phyloP scores from a whole-genome alignment of 208 protist genomes.

The Acanthamoeba lenticulata region DNA sequence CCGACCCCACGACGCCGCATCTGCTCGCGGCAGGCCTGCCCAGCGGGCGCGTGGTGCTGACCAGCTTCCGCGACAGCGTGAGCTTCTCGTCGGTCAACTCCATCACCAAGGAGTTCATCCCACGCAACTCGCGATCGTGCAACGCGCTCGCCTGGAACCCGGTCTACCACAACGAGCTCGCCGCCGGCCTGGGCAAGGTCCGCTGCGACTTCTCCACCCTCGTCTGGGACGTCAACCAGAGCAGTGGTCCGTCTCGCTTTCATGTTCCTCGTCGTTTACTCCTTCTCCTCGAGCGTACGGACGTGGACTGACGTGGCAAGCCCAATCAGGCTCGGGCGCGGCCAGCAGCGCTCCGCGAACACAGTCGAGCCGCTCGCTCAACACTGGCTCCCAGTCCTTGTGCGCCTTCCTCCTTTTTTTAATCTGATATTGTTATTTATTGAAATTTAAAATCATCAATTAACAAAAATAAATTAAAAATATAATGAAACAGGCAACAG shows the following conservation, averaged over 20 bases:
- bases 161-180: conserved; percentile 71
- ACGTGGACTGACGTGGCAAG: no score
- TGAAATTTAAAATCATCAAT: no score
- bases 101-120: conserved; percentile 76
- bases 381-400: background rate
- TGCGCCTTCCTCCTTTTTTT: background rate
- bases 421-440: no score
- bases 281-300: background rate
- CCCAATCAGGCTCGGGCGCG: background rate
- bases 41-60: conserved; percentile 70
- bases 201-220: conserved; percentile 75
- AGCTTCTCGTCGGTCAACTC: conserved; percentile 74
- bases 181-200: conserved; percentile 79
- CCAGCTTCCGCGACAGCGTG: conserved; percentile 58
- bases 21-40: conserved; percentile 37
- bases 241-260: background rate
- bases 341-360: background rate
- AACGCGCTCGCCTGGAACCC: conserved; percentile 80
- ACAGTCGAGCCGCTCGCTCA: background rate
- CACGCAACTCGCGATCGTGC: conserved; percentile 73
- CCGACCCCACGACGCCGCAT: background rate
- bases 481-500: background rate
- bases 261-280: background rate
- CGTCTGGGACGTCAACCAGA: conserved; percentile 80
- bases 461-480: background rate